Evolutionary conservation across 371 early-diverging fungal genomes (phyloP).

Genomic region (Umbelopsis sp.): DNA sequence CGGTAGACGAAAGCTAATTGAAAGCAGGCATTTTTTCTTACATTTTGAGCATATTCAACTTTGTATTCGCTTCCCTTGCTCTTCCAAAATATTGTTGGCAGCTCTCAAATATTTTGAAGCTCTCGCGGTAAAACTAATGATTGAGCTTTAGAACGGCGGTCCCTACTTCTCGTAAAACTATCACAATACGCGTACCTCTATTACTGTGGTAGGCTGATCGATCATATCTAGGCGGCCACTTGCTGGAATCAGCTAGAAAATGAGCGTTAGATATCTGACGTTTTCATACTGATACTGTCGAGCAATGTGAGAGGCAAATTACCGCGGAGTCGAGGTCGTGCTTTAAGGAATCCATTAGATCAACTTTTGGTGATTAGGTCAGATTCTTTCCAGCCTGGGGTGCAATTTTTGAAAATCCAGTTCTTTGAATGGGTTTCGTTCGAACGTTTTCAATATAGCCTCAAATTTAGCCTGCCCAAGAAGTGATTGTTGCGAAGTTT

Average conservation of each 20-base stretch:
- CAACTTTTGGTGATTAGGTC: not conserved
- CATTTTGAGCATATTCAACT: not conserved
- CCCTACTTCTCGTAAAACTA: not conserved
- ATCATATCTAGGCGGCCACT: not conserved
- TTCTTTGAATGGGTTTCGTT: not conserved
- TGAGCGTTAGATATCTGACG: not conserved
- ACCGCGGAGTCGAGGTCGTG: not conserved
- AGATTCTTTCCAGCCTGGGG: not conserved
- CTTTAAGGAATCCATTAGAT: not conserved
- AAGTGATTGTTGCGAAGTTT: too few species aligned
- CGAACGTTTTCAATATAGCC: not conserved
- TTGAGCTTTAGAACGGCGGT: not conserved
- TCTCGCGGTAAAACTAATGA: not conserved
- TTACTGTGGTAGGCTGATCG: not conserved
- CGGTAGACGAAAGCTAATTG: not conserved
- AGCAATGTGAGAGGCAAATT: not conserved
- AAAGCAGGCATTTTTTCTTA: not conserved
- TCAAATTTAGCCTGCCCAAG: too few species aligned
- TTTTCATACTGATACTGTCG: not conserved
- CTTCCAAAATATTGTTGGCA: not conserved
- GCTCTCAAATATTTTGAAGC: not conserved
- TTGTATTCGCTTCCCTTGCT: not conserved
- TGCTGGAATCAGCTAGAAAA: not conserved
- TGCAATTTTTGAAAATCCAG: not conserved
- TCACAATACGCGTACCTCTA: not conserved